phyloP scores from a whole-genome alignment of 169 alveolate genomes.

The Plasmodium falciparum region DNA sequence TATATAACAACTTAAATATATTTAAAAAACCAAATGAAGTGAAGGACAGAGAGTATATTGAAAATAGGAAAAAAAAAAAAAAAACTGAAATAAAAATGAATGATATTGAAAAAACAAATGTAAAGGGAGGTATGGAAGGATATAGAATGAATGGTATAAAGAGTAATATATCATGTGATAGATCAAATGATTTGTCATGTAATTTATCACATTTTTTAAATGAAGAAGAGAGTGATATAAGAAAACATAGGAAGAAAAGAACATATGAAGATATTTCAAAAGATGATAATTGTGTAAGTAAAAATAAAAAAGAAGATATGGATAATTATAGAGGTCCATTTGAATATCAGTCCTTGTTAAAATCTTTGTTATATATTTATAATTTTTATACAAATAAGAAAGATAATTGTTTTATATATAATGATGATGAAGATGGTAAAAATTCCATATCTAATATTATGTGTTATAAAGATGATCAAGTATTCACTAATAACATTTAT shows the following conservation, averaged over 20 bases:
- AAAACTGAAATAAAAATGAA: not conserved
- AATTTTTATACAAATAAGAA: slow-evolving; percentile 21
- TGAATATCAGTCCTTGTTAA: slow-evolving; percentile 25
- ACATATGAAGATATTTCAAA: slow-evolving; percentile 21
- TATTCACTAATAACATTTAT: not conserved
- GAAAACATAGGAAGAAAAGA: slow-evolving; percentile 10
- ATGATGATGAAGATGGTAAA: not conserved
- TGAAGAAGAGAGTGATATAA: not conserved
- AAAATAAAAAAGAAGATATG: not conserved
- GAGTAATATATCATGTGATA: too few relatives aligned
- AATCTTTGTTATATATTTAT: slow-evolving; percentile 46
- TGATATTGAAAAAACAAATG: not conserved
- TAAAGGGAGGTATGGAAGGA: slow-evolving; percentile 6
- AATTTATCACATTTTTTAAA: not conserved
- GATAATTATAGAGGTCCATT: not conserved
- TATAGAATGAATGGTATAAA: not conserved
- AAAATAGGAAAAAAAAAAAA: not conserved
- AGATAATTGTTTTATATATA: too few relatives aligned
- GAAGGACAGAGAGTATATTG: not conserved
- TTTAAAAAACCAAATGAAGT: slow-evolving; percentile 7
- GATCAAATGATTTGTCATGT: too few relatives aligned
- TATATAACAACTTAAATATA: slow-evolving; percentile 15
- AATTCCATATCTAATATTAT: not conserved
- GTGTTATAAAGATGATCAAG: not conserved
- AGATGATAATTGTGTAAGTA: not conserved